phyloP scores from a whole-genome alignment of 768 basidiomycete genomes.

The Daedalea quercina region DNA sequence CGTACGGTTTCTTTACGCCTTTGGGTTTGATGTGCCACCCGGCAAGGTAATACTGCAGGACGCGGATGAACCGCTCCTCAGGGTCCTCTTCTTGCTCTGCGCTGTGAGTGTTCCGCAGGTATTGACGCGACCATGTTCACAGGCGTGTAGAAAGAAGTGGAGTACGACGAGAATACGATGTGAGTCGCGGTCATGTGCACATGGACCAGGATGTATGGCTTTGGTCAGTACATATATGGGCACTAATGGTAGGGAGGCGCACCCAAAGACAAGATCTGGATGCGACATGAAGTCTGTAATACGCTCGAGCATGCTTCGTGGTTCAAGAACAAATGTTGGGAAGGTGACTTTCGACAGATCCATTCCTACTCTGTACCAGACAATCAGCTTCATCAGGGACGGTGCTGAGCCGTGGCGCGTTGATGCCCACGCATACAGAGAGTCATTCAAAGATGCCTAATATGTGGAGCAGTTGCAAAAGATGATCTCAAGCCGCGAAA shows the following conservation, averaged over 20 bases:
- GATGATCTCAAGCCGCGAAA: too few species aligned
- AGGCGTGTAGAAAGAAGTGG: too few species aligned
- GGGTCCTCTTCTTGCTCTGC: conserved; percentile 75
- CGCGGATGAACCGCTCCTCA: conserved; percentile 86
- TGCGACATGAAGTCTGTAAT: conserved; percentile 99
- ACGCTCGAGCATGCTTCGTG: conserved; percentile 93
- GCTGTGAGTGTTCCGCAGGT: conserved; percentile 30
- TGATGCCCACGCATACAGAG: not conserved
- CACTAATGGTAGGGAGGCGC: conserved; percentile 27
- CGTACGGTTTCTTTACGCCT: conserved; percentile 98
- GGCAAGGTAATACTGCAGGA: conserved; percentile 92
- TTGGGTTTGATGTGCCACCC: conserved; percentile 99
- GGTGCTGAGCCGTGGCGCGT: not conserved
- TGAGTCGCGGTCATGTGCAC: too few species aligned
- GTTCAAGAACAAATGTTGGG: conserved; percentile 94
- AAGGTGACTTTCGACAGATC: conserved; percentile 93
- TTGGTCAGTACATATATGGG: conserved; percentile 2
- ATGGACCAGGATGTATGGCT: not conserved
- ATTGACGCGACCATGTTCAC: too few species aligned
- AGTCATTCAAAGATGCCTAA: not conserved
- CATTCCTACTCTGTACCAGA: conserved; percentile 75
- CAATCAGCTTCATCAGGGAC: not conserved
- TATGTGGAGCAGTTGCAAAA: not conserved
- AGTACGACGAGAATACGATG: too few species aligned
- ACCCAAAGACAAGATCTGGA: conserved; percentile 95